Evolutionary conservation across 2,329 filamentous ascomycete species (phyloP).

Genomic region (Bipolaris zeicola): DNA sequence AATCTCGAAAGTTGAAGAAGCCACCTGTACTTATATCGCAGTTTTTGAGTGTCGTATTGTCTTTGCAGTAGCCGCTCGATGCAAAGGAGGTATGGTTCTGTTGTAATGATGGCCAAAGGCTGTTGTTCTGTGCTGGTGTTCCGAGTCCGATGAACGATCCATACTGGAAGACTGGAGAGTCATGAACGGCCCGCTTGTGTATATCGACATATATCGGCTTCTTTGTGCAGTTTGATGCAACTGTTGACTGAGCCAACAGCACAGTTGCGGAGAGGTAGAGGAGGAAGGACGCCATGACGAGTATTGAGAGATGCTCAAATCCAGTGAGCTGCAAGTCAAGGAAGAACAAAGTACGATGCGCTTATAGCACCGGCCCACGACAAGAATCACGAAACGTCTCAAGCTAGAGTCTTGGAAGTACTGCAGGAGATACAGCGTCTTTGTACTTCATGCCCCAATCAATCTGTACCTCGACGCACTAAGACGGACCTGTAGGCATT

Average conservation of each 20-base stretch:
- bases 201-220: constrained; percentile 53
- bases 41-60: constrained; percentile 41
- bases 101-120: constrained; percentile 51
- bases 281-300: constrained; percentile 37
- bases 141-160: constrained; percentile 54
- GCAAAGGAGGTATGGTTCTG: constrained; percentile 52
- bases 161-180: constrained; percentile 49
- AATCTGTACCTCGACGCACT: constrained; percentile 27
- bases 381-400: constrained; percentile 30
- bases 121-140: constrained; percentile 52
- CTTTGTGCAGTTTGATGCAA: constrained; percentile 48
- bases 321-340: constrained; percentile 35
- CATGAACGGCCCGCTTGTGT: constrained; percentile 51
- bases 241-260: constrained; percentile 45
- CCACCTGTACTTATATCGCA: constrained; percentile 44
- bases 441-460: constrained; percentile 36
- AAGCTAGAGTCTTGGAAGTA: constrained; percentile 22
- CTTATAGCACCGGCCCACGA: constrained; percentile 10
- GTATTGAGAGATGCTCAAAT: constrained; percentile 30
- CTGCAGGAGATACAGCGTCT: constrained; percentile 37
- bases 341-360: constrained; percentile 9
- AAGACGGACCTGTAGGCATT: constrained; percentile 27
- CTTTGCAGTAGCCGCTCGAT: constrained; percentile 43
- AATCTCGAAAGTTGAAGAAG: constrained; percentile 39
- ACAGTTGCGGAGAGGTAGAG: constrained; percentile 38